Percentiles rank a stretch among this genome's conserved stretches.
phyloP scores from a whole-genome alignment of 441 rosid genomes.

The Omphalea diandra region DNA sequence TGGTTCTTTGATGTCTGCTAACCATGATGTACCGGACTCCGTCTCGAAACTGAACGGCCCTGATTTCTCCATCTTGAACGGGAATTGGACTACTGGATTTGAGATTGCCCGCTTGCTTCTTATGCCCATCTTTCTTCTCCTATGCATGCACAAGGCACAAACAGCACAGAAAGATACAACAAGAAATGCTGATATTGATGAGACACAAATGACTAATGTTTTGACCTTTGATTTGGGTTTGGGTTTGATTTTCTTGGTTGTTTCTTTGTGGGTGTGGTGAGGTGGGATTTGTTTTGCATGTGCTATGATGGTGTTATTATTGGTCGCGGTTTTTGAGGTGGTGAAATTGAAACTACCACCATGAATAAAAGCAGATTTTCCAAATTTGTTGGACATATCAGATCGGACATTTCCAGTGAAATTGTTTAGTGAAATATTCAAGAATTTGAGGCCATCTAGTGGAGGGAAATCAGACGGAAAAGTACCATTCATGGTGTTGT shows the following conservation, averaged over 20 bases:
- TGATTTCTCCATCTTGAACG: slow-evolving; percentile 75
- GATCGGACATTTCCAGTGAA: slow-evolving; percentile 50
- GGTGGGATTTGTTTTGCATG: slow-evolving; percentile 16
- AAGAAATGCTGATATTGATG: slow-evolving; percentile 44
- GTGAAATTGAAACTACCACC: slow-evolving; percentile 49
- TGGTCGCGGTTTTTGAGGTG: slow-evolving; percentile 32
- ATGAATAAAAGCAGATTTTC: slow-evolving; percentile 58
- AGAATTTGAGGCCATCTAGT: slow-evolving; percentile 39
- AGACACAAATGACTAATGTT: slow-evolving; percentile 39
- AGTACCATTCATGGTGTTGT: slow-evolving; percentile 58
- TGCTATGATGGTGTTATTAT: slow-evolving; percentile 19
- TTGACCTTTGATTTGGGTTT: slow-evolving; percentile 32
- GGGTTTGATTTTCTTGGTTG: slow-evolving; percentile 17
- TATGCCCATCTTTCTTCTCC: slow-evolving; percentile 34
- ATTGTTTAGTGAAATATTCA: slow-evolving; percentile 67
- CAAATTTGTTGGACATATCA: slow-evolving; percentile 47
- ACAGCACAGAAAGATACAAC: slow-evolving; percentile 30
- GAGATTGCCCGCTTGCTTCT: slow-evolving; percentile 88
- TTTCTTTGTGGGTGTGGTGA: slow-evolving; percentile 22
- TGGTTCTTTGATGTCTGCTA: slow-evolving; percentile 86
- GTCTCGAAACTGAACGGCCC: slow-evolving; percentile 93
- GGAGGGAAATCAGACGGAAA: slow-evolving; percentile 82
- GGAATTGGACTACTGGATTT: slow-evolving; percentile 49
- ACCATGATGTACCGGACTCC: slow-evolving; percentile 81
- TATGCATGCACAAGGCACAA: slow-evolving; percentile 28